Evolutionary conservation across 352 stramenopile species (phyloP).

Genomic region (Aphanomyces invadans): DNA sequence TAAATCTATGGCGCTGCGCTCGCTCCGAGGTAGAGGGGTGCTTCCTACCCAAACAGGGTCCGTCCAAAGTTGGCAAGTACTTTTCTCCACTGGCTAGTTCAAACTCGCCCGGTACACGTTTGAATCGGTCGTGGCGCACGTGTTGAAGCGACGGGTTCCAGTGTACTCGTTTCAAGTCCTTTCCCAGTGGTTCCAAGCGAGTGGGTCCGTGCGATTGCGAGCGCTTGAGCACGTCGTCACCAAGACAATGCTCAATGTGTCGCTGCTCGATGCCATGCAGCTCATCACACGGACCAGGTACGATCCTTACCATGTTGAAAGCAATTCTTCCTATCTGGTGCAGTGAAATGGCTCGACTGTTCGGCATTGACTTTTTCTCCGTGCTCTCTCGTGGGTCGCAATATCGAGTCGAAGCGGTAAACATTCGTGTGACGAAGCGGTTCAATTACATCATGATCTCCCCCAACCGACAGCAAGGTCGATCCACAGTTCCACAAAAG

Average conservation of each 20-base stretch:
- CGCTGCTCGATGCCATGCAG: slow-evolving; percentile 77
- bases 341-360: slow-evolving; percentile 88
- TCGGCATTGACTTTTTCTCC: slow-evolving; percentile 93
- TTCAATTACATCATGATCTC: slow-evolving; percentile 82
- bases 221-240: slow-evolving; percentile 49
- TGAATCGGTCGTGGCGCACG: slow-evolving; percentile 60
- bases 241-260: slow-evolving; percentile 48
- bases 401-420: slow-evolving; percentile 89
- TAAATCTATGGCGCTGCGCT: slow-evolving; percentile 89
- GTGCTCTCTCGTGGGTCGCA: slow-evolving; percentile 89
- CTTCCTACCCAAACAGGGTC: no score
- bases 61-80: no score
- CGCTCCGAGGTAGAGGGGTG: slow-evolving; percentile 52
- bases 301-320: neutral
- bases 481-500: no score
- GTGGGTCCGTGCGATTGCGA: slow-evolving; percentile 38
- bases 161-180: slow-evolving; percentile 51
- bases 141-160: slow-evolving; percentile 57
- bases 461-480: slow-evolving; percentile 51
- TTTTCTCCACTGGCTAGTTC: slow-evolving; percentile 42
- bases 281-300: slow-evolving; percentile 75
- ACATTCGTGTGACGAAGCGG: slow-evolving; percentile 87
- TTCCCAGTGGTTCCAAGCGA: slow-evolving; percentile 46
- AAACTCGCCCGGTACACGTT: slow-evolving; percentile 79
- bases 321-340: no score